These are phyloP conservation scores for Aspergillus fumigatiaffinis DNA, from an alignment of 2,329 filamentous ascomycete species.

Conservation along the genomic window DNA sequence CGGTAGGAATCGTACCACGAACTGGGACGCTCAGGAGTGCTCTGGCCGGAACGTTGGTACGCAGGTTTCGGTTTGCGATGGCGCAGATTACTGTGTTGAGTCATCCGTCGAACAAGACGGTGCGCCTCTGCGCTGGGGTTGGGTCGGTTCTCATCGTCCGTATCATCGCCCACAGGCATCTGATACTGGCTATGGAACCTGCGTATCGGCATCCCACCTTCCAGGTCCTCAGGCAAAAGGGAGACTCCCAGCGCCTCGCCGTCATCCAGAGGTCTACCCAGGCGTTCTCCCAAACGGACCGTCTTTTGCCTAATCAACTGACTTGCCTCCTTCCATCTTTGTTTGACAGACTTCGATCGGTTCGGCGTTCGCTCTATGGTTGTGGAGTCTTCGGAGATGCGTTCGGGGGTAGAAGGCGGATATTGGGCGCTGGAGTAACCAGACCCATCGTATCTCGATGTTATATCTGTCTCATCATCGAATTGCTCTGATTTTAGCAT, in stretches of 20 bases:
- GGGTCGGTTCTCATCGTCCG: slow-evolving; percentile 17
- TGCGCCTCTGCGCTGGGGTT: slow-evolving; percentile 34
- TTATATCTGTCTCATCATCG: neutral
- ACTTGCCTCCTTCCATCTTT: slow-evolving; percentile 27
- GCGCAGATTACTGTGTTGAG: slow-evolving; percentile 22
- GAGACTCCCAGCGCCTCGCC: slow-evolving; percentile 28
- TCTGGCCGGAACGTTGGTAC: slow-evolving; percentile 31
- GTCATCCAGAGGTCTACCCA: slow-evolving; percentile 29
- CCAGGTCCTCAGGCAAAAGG: slow-evolving; percentile 28
- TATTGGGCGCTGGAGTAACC: neutral
- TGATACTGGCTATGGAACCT: slow-evolving; percentile 20
- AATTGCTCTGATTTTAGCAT: neutral
- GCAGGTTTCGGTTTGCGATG: slow-evolving; percentile 28
- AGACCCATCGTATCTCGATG: neutral
- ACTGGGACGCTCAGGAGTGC: slow-evolving; percentile 28
- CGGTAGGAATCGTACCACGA: slow-evolving; percentile 18
- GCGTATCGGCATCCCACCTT: slow-evolving; percentile 19
- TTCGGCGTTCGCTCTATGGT: slow-evolving; percentile 4
- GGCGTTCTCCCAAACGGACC: slow-evolving; percentile 21
- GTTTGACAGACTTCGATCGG: slow-evolving; percentile 16
- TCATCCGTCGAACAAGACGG: slow-evolving; percentile 36
- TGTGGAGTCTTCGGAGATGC: neutral
- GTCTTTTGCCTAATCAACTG: slow-evolving; percentile 29
- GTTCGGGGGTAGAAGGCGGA: neutral
- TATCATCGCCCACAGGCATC: slow-evolving; percentile 14